A percentile compares a stretch with the other conserved stretches of the same genome.
These are phyloP conservation scores for Calonectria fujianensis DNA, from an alignment of 2,329 filamentous ascomycete genomes.

Conservation along the genomic window DNA sequence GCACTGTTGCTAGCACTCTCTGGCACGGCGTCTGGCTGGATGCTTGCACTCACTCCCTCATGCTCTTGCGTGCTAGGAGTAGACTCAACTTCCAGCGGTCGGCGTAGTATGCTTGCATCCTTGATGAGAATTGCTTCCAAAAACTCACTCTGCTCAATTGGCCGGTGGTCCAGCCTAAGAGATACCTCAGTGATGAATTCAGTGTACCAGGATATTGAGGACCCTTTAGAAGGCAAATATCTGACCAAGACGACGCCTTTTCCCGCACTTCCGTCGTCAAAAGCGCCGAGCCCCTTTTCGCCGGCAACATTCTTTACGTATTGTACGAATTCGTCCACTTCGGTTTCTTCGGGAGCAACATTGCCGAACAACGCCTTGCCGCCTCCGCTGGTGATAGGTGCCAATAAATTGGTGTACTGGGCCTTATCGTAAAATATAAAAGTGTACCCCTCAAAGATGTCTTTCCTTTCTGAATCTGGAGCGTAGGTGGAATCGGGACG, in stretches of 20 bases:
- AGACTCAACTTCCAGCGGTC: slow-evolving; percentile 75
- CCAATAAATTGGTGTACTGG: slow-evolving; percentile 85
- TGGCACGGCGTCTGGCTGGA: slow-evolving; percentile 32
- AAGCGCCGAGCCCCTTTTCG: slow-evolving; percentile 80
- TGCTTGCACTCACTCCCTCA: slow-evolving; percentile 18
- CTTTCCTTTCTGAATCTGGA: slow-evolving; percentile 79
- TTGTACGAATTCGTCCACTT: slow-evolving; percentile 83
- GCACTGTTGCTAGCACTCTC: slow-evolving; percentile 32
- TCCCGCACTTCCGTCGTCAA: slow-evolving; percentile 77
- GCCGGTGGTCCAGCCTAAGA: slow-evolving; percentile 83
- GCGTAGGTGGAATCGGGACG: slow-evolving; percentile 81
- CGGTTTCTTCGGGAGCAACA: slow-evolving; percentile 77
- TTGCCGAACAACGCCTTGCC: slow-evolving; percentile 86
- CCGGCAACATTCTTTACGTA: slow-evolving; percentile 86
- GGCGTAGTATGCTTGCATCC: slow-evolving; percentile 83
- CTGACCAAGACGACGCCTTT: slow-evolving; percentile 87
- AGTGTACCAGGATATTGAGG: slow-evolving; percentile 78
- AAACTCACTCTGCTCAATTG: slow-evolving; percentile 93
- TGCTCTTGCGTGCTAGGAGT: slow-evolving; percentile 48
- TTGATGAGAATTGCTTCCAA: slow-evolving; percentile 91
- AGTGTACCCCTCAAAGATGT: slow-evolving; percentile 89
- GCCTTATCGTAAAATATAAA: slow-evolving; percentile 88
- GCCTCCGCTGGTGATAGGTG: slow-evolving; percentile 84
- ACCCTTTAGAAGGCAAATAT: slow-evolving; percentile 76
- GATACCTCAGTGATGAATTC: slow-evolving; percentile 82